Percentiles rank a stretch among this genome's conserved stretches.
Conservation (phyloP, 73 alveolate species). For the Urostyla sp. region DNA sequence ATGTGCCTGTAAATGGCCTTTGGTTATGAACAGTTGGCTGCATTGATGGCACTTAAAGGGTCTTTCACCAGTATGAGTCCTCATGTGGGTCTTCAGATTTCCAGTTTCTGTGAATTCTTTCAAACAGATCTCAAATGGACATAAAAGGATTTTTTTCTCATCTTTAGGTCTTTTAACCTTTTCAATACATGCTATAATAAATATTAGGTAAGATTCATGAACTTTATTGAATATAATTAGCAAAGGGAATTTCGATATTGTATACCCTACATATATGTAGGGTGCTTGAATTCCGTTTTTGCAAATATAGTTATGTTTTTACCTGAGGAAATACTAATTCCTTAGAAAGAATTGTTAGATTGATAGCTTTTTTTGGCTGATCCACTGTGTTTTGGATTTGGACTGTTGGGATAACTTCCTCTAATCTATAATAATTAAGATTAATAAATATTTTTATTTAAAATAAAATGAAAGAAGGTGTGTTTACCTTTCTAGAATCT, state of each 20-base stretch:
- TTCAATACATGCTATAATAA: slow-evolving; percentile 16
- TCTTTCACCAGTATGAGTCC: slow-evolving; percentile 90
- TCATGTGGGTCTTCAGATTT: slow-evolving; percentile 89
- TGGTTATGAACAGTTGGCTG: slow-evolving; percentile 61
- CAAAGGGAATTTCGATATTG: too few species aligned
- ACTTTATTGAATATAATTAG: too few species aligned
- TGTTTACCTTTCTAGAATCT: slow-evolving; percentile 21
- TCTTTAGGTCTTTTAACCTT: slow-evolving; percentile 65
- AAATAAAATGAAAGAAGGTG: too few species aligned
- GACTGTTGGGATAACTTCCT: slow-evolving; percentile 24
- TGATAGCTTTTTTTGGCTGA: background rate
- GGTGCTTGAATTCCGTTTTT: too few species aligned
- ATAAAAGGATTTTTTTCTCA: slow-evolving; percentile 21
- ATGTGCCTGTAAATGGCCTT: slow-evolving; percentile 80
- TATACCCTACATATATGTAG: too few species aligned
- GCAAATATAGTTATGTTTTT: background rate
- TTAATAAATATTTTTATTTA: too few species aligned
- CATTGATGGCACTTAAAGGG: slow-evolving; percentile 75
- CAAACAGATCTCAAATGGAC: slow-evolving; percentile 66
- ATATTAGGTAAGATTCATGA: too few species aligned
- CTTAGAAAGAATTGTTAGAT: slow-evolving; percentile 11
- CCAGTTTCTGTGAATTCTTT: slow-evolving; percentile 80
- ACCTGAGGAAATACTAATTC: slow-evolving; percentile 33
- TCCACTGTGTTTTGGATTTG: slow-evolving; percentile 8
- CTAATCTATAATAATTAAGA: slow-evolving; percentile 12